Conservation (phyloP, 2,329 filamentous ascomycete species). For the Falciphora oryzae region DNA sequence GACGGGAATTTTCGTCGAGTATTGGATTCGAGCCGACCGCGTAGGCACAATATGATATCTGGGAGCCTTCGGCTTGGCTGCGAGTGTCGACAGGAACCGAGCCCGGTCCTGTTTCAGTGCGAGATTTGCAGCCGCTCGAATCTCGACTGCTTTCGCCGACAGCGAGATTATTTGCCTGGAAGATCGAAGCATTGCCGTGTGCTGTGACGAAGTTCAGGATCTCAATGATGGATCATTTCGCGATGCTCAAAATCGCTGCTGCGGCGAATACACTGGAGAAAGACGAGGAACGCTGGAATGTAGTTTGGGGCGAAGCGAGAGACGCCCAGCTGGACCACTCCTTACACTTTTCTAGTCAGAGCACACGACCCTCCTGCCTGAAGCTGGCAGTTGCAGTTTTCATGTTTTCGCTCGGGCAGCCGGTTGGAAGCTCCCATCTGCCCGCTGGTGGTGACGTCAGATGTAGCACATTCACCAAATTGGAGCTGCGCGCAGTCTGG, state of each 20-base stretch:
- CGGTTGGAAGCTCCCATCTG: not conserved
- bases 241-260: not conserved
- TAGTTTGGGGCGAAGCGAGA: not conserved
- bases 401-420: not conserved
- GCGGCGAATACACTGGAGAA: not conserved
- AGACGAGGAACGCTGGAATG: not conserved
- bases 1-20: constrained; percentile 4
- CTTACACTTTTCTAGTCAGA: not conserved
- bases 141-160: constrained; percentile 2
- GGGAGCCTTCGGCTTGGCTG: constrained; percentile 1
- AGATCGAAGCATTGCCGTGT: constrained; percentile 5
- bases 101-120: not conserved
- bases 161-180: constrained; percentile 4
- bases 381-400: not conserved
- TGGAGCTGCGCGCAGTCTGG: too few species aligned
- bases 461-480: not conserved
- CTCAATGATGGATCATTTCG: not conserved
- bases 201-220: not conserved
- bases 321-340: not conserved
- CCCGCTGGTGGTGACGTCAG: not conserved
- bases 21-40: not conserved
- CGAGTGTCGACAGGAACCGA: not conserved
- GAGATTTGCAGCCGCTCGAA: not conserved
- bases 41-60: not conserved
- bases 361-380: not conserved